Conservation (phyloP, 2,329 filamentous ascomycete genomes). For the Cladosporium sp. region DNA sequence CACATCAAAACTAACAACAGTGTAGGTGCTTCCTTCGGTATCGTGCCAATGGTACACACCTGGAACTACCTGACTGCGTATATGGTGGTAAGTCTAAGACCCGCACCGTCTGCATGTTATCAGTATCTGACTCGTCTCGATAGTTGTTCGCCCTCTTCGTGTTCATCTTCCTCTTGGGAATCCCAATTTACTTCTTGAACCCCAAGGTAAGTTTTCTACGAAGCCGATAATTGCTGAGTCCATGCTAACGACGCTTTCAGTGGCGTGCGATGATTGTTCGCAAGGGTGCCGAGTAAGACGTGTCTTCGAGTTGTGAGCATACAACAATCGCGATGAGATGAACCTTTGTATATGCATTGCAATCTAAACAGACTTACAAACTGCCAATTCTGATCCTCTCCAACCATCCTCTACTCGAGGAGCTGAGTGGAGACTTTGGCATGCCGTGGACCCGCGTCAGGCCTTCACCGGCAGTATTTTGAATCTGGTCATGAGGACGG, state of each 20-base stretch:
- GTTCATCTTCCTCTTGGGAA: conserved; percentile 32
- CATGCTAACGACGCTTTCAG: neutral
- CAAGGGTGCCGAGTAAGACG: neutral
- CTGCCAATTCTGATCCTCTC: too few species aligned
- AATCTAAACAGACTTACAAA: too few species aligned
- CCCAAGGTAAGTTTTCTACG: conserved; percentile 21
- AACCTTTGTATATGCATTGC: too few species aligned
- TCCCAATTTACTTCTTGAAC: conserved; percentile 36
- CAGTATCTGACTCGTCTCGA: conserved; percentile 11
- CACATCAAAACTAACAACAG: neutral
- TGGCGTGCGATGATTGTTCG: conserved; percentile 18
- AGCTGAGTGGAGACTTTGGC: too few species aligned
- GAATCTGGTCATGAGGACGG: too few species aligned
- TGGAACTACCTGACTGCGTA: conserved; percentile 31
- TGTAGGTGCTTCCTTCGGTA: conserved; percentile 33
- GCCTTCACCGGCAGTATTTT: too few species aligned
- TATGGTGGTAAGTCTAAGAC: conserved; percentile 24
- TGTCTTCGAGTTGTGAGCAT: neutral
- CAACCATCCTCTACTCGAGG: too few species aligned
- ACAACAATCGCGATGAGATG: too few species aligned
- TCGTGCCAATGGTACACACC: conserved; percentile 38
- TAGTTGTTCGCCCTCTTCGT: conserved; percentile 27
- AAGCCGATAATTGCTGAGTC: neutral
- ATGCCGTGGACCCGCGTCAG: too few species aligned
- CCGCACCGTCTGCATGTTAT: conserved; percentile 3